Conservation (phyloP, 345 rosid species). For the Brassica nigra region DNA sequence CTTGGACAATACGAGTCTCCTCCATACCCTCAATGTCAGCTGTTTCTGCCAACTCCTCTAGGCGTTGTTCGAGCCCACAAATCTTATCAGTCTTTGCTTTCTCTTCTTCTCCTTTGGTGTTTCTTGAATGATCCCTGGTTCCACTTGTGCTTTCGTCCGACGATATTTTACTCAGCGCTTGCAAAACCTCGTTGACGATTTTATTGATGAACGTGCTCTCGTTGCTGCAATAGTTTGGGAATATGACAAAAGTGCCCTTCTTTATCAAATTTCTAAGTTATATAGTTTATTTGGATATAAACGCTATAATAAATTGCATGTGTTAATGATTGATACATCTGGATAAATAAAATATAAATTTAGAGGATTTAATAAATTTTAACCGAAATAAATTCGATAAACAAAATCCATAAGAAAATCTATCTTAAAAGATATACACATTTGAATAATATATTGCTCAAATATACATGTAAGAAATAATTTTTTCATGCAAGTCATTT, state of each 20-base stretch:
- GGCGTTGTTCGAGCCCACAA: constrained; percentile 18
- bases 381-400: no score
- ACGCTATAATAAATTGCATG: no score
- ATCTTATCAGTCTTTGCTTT: not conserved
- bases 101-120: not conserved
- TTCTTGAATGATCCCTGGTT: not conserved
- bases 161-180: not conserved
- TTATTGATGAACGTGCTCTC: not conserved
- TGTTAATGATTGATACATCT: no score
- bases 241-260: not conserved
- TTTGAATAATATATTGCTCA: no score
- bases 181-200: not conserved
- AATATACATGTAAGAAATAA: no score
- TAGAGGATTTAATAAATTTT: no score
- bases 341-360: no score
- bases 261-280: no score
- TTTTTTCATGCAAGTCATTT: no score
- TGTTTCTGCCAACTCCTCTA: constrained; percentile 1
- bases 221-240: not conserved
- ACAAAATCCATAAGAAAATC: no score
- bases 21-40: not conserved
- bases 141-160: not conserved
- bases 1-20: constrained; percentile 18
- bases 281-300: no score
- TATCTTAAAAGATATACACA: no score